Conservation (phyloP, 305 asterid genomes). For the Fraxinus paxiana region DNA sequence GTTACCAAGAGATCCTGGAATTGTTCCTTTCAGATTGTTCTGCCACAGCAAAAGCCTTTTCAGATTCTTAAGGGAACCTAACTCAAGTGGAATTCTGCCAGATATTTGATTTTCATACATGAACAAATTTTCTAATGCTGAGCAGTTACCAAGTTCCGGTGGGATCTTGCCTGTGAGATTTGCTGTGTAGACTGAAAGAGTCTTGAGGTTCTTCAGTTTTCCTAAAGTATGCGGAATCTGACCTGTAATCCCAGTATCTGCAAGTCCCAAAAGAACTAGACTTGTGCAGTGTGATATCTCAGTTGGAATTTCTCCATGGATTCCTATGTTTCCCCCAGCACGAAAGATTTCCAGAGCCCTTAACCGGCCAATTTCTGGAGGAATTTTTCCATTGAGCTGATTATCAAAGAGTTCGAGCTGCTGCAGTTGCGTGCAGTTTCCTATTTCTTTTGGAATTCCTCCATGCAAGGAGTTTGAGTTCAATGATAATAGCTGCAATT, state of each 20-base stretch:
- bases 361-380: constrained; percentile 40
- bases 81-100: constrained; percentile 50
- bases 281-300: constrained; percentile 51
- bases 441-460: constrained; percentile 49
- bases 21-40: constrained; percentile 46
- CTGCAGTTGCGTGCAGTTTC: constrained; percentile 46
- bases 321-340: constrained; percentile 50
- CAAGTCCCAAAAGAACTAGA: constrained; percentile 51
- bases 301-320: constrained; percentile 56
- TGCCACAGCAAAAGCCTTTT: constrained; percentile 52
- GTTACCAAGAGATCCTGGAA: constrained; percentile 54
- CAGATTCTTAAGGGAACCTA: constrained; percentile 46
- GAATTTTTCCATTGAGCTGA: constrained; percentile 47
- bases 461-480: constrained; percentile 49
- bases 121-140: constrained; percentile 47
- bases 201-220: constrained; percentile 48
- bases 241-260: constrained; percentile 60
- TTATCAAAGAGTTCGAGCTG: constrained; percentile 60
- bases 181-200: constrained; percentile 56
- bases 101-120: constrained; percentile 58
- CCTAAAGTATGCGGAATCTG: constrained; percentile 53
- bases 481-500: constrained; percentile 39
- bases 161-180: constrained; percentile 59
- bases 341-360: constrained; percentile 46
- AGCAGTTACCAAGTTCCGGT: constrained; percentile 47